phyloP scores from a whole-genome alignment of 768 basidiomycete genomes.

The Mycena epipterygia region DNA sequence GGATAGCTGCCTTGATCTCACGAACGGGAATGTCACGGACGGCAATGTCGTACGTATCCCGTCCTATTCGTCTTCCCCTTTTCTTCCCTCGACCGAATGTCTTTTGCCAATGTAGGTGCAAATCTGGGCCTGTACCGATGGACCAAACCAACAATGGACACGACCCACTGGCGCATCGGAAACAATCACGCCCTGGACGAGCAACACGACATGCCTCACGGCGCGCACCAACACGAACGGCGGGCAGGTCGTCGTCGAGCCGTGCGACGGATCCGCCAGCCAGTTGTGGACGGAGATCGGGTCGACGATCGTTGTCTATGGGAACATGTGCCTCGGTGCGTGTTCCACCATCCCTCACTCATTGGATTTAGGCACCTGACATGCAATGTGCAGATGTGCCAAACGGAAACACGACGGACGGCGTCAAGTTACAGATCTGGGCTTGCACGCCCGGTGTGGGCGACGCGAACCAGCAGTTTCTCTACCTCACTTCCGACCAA shows the following conservation, averaged over 20 bases:
- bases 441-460: background rate
- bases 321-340: constrained; percentile 2
- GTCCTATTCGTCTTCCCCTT: background rate
- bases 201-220: constrained; percentile 5
- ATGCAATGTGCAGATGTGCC: constrained; percentile 33
- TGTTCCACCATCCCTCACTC: background rate
- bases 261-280: constrained; percentile 36
- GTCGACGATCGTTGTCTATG: too few species aligned
- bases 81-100: background rate
- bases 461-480: background rate
- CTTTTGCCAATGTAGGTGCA: constrained; percentile 1
- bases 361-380: background rate
- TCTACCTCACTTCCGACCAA: background rate
- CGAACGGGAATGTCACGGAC: constrained; percentile 34
- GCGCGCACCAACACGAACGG: constrained; percentile 35
- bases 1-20: background rate
- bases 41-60: constrained; percentile 20
- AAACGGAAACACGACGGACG: constrained; percentile 23
- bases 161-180: constrained; percentile 12
- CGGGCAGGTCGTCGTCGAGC: constrained; percentile 34
- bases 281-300: constrained; percentile 38
- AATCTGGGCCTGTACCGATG: constrained; percentile 16
- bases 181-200: background rate
- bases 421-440: background rate
- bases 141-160: constrained; percentile 14